A percentile compares a stretch with the other conserved stretches of the same genome.
These are phyloP conservation scores for Rhynchospora tenuis DNA, from an alignment of 176 grass and related monocot species.

Conservation along the genomic window DNA sequence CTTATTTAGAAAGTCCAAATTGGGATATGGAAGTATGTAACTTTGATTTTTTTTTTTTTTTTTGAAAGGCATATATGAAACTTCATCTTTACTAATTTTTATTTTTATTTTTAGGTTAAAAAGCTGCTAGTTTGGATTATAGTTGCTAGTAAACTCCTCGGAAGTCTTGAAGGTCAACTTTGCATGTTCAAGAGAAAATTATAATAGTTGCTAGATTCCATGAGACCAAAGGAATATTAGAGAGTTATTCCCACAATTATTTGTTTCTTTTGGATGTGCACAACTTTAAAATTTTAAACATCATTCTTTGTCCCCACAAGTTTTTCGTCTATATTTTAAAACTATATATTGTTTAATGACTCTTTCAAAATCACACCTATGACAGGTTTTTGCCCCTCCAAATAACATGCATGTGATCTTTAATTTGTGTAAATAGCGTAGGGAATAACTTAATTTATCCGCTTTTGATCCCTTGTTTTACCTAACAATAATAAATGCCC, in stretches of 20 bases:
- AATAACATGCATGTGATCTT: neutral
- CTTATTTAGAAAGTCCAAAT: too few relatives aligned
- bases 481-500: neutral
- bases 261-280: neutral
- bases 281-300: neutral
- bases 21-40: too few relatives aligned
- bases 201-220: slow-evolving; percentile 13
- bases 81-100: neutral
- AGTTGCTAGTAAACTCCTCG: neutral
- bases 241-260: neutral
- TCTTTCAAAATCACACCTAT: too few relatives aligned
- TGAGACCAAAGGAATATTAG: slow-evolving; percentile 10
- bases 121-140: neutral
- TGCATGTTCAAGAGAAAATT: slow-evolving; percentile 1
- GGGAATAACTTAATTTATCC: neutral
- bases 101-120: neutral
- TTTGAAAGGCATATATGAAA: neutral
- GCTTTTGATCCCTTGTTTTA: neutral
- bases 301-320: neutral
- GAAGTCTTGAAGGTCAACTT: neutral
- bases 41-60: neutral
- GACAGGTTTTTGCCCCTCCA: too few relatives aligned
- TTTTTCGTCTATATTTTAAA: neutral
- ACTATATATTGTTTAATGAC: neutral
- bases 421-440: neutral